Evolutionary conservation across 2,329 filamentous ascomycete genomes (phyloP).

Genomic region (Exserohilum turcica): DNA sequence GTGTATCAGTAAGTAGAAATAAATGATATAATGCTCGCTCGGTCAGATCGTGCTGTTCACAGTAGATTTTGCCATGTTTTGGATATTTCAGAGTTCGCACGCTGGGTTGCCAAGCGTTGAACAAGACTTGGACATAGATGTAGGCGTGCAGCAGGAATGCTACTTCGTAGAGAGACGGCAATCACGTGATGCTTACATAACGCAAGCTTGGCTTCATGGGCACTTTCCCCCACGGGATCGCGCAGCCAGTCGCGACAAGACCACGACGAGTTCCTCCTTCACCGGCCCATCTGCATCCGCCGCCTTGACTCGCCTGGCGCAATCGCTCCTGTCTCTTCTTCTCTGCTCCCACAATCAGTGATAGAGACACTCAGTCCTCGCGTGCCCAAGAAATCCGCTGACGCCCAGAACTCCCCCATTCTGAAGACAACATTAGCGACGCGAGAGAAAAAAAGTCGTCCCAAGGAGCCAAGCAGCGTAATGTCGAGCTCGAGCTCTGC

Average conservation of each 20-base stretch:
- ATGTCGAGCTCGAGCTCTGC: slow-evolving; percentile 35
- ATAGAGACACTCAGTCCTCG: slow-evolving; percentile 38
- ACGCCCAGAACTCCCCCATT: slow-evolving; percentile 27
- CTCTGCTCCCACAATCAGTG: slow-evolving; percentile 46
- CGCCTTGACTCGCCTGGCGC: slow-evolving; percentile 11
- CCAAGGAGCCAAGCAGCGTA: slow-evolving; percentile 23
- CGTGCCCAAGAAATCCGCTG: slow-evolving; percentile 39
- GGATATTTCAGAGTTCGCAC: no score
- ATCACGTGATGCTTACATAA: slow-evolving; percentile 8
- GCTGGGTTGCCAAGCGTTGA: no score
- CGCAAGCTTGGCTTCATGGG: slow-evolving; percentile 13
- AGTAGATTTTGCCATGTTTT: no score
- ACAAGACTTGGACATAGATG: no score
- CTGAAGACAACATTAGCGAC: slow-evolving; percentile 14
- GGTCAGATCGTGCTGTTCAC: no score
- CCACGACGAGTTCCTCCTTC: slow-evolving; percentile 19
- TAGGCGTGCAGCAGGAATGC: no score
- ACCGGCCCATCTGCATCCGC: slow-evolving; percentile 9
- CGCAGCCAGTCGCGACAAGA: slow-evolving; percentile 15
- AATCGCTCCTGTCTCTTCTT: slow-evolving; percentile 22
- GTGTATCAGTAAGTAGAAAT: no score
- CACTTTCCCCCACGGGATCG: slow-evolving; percentile 18
- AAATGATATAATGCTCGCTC: no score
- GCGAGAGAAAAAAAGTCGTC: slow-evolving; percentile 5
- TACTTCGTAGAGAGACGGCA: no score